Evolutionary conservation across 805 yeast species (phyloP), one percentile per base, ranked within the genome.

Genomic region (Lachancea nothofagi): DNA sequence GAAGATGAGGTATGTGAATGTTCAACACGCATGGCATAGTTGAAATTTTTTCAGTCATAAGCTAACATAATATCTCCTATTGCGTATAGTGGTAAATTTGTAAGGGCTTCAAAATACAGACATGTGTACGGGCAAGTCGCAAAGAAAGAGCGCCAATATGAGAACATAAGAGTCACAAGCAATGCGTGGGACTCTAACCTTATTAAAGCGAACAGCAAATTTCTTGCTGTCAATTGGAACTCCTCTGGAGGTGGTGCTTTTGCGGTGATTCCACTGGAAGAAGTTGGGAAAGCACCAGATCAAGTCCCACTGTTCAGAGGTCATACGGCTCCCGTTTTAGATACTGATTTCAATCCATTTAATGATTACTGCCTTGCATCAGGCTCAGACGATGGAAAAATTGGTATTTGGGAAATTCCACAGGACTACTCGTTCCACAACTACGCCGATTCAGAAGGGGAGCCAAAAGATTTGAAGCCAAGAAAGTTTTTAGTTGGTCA

Each of bases 191-290:
- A 93, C 63, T 84, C 96, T 37, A 90, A 90, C 62, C 71, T 93
- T 48, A 74, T 93, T 49, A 79, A 87, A 63, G 76, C 84, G 48
- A 93, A 93, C 60, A 90, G 96, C 27, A 81, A 83, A 60, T 93
- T 77, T 55, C 64, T 93, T 29, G 73, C 96, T 1, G 82, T 88
- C 48, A 88, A 86, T 61, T 88, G 96, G 96, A 87, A 85, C 43
- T 72, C 96, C 23, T 82, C 95, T 8, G 97, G 97, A 29, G 97
- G 97, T 47, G 99, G 99, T 38, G 94, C 97, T 0, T 89, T 93
- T 69, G 96, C 96, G 1, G 84, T 94, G 9, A 78, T 93, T 44
- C 98, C 98, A 2, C 67, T 86, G 19, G 59, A 61, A 7, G 96
- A 90, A 61, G 80, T 77, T 14, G 97, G 98, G 7, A 93, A 89